Evolutionary conservation across 257 asterid genomes (phyloP), one percentile per base, ranked within the genome.

Genomic region (Lycium barbarum): DNA sequence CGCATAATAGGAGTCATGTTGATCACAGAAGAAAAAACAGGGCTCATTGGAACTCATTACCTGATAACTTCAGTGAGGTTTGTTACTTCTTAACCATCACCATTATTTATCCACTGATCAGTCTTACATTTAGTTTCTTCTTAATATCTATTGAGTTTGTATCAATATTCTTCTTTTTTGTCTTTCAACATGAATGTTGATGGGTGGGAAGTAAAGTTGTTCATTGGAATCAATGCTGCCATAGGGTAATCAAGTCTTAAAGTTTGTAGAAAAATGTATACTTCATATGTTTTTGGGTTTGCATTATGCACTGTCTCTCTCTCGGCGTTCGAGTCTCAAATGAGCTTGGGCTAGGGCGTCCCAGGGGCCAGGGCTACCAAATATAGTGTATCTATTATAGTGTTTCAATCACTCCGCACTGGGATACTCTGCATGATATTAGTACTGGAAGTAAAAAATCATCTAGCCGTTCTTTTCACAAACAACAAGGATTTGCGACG

Each of bases 161-260:
- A 4, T 15, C 55, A 15, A 8, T 38, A 15, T 40, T 35, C 7
- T 70, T 33, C 15, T 36, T 45, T 70, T 38, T 9, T 73, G 11
- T 70, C 38, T 88, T 86, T 79, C 90, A 95, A 96, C 91, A 91
- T 87, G 94, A 93, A 88, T 68, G 79, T 95, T 35, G 88, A 92
- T 84, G 98, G 97, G 0, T 87, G 90, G 91, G 95, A 93, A 87
- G 86, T 89, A 80, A 95, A 93, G 98, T 3, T 95, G 80, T 92
- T 93, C 87, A 86, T 95, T 49, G 97, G 98, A 84, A 79, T 95
- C 88, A 93, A 93, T 89, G 95, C 95, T 49, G 97, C 98, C n/a
- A 86, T 92, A 84, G 93, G 98, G 98, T 93, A 89, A 68, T 12
- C n/a, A 14, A 58, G n/a, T 76, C 35, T 73, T 47, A 2, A 26